Conservation (phyloP, 2,329 filamentous ascomycete genomes). For the Ophiocordyceps australis region DNA sequence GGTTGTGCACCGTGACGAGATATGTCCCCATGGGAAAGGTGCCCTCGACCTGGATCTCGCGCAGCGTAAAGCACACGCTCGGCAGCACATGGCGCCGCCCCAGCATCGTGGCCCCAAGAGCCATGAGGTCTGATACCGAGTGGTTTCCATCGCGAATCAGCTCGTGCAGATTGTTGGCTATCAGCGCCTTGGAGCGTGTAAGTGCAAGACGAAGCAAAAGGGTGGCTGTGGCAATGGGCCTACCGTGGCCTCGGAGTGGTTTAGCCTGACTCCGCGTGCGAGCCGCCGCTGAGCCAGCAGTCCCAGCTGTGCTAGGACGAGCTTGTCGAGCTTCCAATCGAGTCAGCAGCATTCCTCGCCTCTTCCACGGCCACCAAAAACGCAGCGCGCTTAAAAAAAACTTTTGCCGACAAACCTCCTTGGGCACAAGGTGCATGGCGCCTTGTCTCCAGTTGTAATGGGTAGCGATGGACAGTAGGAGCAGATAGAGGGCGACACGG, state of each 20-base stretch:
- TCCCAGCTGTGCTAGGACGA: constrained; percentile 78
- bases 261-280: constrained; percentile 73
- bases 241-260: constrained; percentile 77
- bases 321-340: constrained; percentile 78
- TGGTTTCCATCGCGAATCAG: constrained; percentile 93
- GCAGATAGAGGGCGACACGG: too few relatives aligned
- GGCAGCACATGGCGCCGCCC: constrained; percentile 83
- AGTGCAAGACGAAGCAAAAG: background rate
- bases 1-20: constrained; percentile 84
- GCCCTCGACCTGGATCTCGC: constrained; percentile 82
- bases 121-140: constrained; percentile 84
- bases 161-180: constrained; percentile 83
- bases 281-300: constrained; percentile 74
- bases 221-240: constrained; percentile 4
- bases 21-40: constrained; percentile 86
- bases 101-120: constrained; percentile 77
- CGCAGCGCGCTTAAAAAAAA: background rate
- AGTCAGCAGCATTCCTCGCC: background rate
- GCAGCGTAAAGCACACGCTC: constrained; percentile 59
- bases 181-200: constrained; percentile 39
- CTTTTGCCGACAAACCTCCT: constrained; percentile 19
- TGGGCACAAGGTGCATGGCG: constrained; percentile 27
- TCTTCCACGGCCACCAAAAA: background rate
- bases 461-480: too few relatives aligned
- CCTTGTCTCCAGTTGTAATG: background rate